phyloP scores from a whole-genome alignment of 352 stramenopile genomes.

The Saprolegnia diclina region DNA sequence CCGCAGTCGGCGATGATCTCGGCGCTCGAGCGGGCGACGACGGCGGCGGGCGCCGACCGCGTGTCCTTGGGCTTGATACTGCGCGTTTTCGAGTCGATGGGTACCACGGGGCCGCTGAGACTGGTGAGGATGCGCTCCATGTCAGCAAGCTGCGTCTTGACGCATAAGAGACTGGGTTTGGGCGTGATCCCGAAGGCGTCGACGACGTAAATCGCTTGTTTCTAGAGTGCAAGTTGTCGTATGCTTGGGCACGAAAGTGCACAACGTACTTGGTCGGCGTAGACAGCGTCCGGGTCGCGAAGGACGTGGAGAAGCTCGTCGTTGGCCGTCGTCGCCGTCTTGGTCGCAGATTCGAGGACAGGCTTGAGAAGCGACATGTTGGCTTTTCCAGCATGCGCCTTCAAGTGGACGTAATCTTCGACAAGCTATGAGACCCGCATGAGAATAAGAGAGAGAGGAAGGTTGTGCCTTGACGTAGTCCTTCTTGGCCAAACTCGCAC shows the following conservation, averaged over 20 bases:
- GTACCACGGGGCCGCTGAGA: constrained; percentile 30
- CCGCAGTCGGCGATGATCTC: constrained; percentile 52
- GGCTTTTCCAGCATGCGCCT: constrained; percentile 57
- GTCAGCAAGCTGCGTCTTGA: constrained; percentile 63
- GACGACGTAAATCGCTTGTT: constrained; percentile 52
- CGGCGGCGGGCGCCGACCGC: constrained; percentile 5
- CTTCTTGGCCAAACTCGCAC: constrained; percentile 47
- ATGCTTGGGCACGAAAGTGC: background rate
- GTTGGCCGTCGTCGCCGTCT: constrained; percentile 57
- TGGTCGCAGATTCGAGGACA: constrained; percentile 43
- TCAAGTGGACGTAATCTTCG: constrained; percentile 62
- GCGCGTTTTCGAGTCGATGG: background rate
- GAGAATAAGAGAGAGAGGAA: background rate
- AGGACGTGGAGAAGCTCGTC: constrained; percentile 52
- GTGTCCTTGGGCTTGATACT: constrained; percentile 6
- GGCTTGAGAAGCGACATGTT: constrained; percentile 44
- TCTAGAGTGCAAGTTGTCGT: constrained; percentile 35
- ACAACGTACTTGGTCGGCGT: constrained; percentile 47
- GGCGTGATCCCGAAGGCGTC: constrained; percentile 51
- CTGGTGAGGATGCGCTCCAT: constrained; percentile 43
- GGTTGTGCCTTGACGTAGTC: constrained; percentile 51
- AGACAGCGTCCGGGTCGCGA: constrained; percentile 50
- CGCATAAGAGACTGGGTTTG: constrained; percentile 58
- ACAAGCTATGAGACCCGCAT: constrained; percentile 32
- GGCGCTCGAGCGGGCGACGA: constrained; percentile 19